Conservation (phyloP, 2,329 filamentous ascomycete genomes). For the Alternaria burnsii region DNA sequence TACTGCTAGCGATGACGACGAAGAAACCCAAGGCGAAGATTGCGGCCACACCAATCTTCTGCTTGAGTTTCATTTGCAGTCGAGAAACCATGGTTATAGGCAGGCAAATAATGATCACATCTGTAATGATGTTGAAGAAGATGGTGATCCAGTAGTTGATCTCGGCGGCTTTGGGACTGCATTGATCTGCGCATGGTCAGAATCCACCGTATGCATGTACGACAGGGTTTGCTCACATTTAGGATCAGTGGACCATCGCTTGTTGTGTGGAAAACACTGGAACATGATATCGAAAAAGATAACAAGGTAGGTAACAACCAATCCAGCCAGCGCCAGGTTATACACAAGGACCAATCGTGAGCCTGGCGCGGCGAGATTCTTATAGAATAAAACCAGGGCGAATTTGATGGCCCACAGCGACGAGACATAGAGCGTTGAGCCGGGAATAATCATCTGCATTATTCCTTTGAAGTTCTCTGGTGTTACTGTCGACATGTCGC, state of each 20-base stretch:
- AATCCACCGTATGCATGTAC: not conserved
- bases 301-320: constrained; percentile 42
- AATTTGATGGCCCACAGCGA: constrained; percentile 55
- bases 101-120: constrained; percentile 31
- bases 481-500: constrained; percentile 26
- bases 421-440: constrained; percentile 53
- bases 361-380: constrained; percentile 49
- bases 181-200: constrained; percentile 30
- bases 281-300: constrained; percentile 55
- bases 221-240: constrained; percentile 17
- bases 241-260: constrained; percentile 34
- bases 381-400: constrained; percentile 55
- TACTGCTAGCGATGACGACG: constrained; percentile 36
- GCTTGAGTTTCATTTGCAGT: constrained; percentile 34
- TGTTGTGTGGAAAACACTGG: constrained; percentile 50
- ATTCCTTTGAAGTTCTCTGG: constrained; percentile 30
- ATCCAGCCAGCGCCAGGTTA: constrained; percentile 46
- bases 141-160: constrained; percentile 37
- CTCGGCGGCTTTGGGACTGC: constrained; percentile 24
- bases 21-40: constrained; percentile 36
- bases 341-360: constrained; percentile 51
- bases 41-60: constrained; percentile 31
- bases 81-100: constrained; percentile 34
- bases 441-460: constrained; percentile 52
- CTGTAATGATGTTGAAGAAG: constrained; percentile 34